Evolutionary conservation across 2,329 filamentous ascomycete genomes (phyloP).

Genomic region (Apiospora hydei): DNA sequence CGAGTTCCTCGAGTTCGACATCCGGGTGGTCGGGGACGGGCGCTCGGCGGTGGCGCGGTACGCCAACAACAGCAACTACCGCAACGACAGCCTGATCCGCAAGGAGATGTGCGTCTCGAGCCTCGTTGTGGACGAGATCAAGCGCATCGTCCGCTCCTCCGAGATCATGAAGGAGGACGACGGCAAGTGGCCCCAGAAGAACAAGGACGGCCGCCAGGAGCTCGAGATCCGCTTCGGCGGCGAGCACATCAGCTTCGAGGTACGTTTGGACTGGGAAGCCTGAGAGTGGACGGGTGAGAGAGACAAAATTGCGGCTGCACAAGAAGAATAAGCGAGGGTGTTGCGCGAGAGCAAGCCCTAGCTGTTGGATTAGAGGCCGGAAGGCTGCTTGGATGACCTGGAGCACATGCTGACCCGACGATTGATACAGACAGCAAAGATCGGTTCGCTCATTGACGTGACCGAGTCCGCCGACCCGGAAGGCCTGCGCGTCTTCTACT

Average conservation of each 20-base stretch:
- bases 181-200: conserved; percentile 98
- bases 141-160: conserved; percentile 94
- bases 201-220: conserved; percentile 97
- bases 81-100: conserved; percentile 96
- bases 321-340: neutral
- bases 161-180: conserved; percentile 99
- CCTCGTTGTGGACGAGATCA: conserved; percentile 90
- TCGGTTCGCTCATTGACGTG: conserved; percentile 95
- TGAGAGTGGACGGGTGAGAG: neutral
- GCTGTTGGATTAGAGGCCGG: neutral
- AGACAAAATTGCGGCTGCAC: neutral
- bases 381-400: too few relatives aligned
- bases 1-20: conserved; percentile 98
- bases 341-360: too few relatives aligned
- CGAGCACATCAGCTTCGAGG: conserved; percentile 98
- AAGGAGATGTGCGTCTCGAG: conserved; percentile 99
- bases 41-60: conserved; percentile 93
- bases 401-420: neutral
- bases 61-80: conserved; percentile 99
- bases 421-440: conserved; percentile 85
- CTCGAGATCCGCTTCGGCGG: conserved; percentile 92
- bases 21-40: conserved; percentile 90
- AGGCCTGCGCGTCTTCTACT: conserved; percentile 96
- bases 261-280: conserved; percentile 48
- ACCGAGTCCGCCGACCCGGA: conserved; percentile 96